Evolutionary conservation across 2,329 filamentous ascomycete species (phyloP).

Genomic region (Clonostachys chloroleuca): DNA sequence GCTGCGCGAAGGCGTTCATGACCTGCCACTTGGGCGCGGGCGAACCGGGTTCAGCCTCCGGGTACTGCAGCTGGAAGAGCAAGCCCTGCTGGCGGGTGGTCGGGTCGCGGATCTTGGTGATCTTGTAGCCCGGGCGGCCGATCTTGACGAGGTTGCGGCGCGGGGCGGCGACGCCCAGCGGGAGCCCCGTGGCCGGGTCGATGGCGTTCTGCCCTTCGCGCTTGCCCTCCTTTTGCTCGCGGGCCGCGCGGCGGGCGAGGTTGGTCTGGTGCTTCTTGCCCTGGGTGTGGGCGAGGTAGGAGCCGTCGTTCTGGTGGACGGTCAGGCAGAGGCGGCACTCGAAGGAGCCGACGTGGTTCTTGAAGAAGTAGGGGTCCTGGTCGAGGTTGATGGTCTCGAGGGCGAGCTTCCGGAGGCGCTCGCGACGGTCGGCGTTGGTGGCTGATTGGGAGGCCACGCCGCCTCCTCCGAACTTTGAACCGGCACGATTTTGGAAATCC

Average conservation of each 20-base stretch:
- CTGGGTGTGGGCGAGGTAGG: conserved; percentile 97
- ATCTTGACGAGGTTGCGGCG: conserved; percentile 89
- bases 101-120: conserved; percentile 91
- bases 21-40: conserved; percentile 81
- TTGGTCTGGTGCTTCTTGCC: conserved; percentile 99
- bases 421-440: conserved; percentile 94
- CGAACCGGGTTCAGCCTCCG: conserved; percentile 72
- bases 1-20: conserved; percentile 97
- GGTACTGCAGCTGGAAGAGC: conserved; percentile 95
- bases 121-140: conserved; percentile 92
- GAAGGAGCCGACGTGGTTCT: conserved; percentile 97
- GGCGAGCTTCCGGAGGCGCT: conserved; percentile 94
- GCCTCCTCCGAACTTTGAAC: conserved; percentile 96
- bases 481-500: conserved; percentile 86
- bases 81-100: conserved; percentile 84
- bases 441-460: conserved; percentile 91
- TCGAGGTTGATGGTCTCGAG: conserved; percentile 98
- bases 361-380: conserved; percentile 99
- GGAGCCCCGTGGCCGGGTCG: conserved; percentile 64
- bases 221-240: conserved; percentile 87
- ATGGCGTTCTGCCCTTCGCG: conserved; percentile 39
- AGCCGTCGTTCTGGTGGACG: conserved; percentile 98
- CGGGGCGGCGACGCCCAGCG: conserved; percentile 71
- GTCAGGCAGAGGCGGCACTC: conserved; percentile 96
- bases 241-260: conserved; percentile 89